Evolutionary conservation across 2,329 filamentous ascomycete genomes (phyloP), one percentile per base, ranked within the genome.

Genomic region (Arthrobotrys megalospora): DNA sequence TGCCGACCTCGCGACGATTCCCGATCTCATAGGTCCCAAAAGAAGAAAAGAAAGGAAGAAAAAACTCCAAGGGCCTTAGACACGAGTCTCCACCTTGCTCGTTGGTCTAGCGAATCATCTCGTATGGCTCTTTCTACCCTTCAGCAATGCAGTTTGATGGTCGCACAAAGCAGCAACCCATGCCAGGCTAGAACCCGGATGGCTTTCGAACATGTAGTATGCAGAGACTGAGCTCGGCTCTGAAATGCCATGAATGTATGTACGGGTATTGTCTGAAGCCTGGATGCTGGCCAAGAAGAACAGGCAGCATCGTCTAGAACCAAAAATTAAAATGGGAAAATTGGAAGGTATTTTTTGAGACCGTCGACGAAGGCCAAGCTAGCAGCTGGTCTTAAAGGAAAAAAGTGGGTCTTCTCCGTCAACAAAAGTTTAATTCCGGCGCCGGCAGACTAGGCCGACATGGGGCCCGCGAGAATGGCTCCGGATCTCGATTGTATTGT

Each of bases 381-480:
- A 47, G 48, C 53, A 60, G 41, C 7, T 47, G 60, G 16, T 5
- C 24, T 48, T 64, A 19, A 28, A 28, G 24, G 38, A 64, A 64
- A 12, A 34, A 53, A 62, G 67, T 72, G 75, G 75, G 75, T 72
- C 75, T 72, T 72, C 43, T 72, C 67, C 67, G 75, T 68, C 32
- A 63, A 60, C 21, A 28, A 64, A 72, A 68, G 52, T 63, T 78
- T 72, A 78, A 78, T 72, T 72, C 75, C 75, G 75, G 45, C 67
- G 69, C 75, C 75, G 75, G 45, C 67, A 77, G 60, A 21, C 67
- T 72, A 78, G 48, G 48, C 48, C 43, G 58, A 69, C 58, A 65
- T 34, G 32, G 67, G 75, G 48, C 16, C 62, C 52, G 60, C 36
- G 67, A 78, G 62, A 55, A 63, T 52, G 73, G 75, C 28, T 48